Evolutionary conservation across 2,329 filamentous ascomycete genomes (phyloP), one percentile per base, ranked within the genome.

Genomic region (Xylariaceae sp.): DNA sequence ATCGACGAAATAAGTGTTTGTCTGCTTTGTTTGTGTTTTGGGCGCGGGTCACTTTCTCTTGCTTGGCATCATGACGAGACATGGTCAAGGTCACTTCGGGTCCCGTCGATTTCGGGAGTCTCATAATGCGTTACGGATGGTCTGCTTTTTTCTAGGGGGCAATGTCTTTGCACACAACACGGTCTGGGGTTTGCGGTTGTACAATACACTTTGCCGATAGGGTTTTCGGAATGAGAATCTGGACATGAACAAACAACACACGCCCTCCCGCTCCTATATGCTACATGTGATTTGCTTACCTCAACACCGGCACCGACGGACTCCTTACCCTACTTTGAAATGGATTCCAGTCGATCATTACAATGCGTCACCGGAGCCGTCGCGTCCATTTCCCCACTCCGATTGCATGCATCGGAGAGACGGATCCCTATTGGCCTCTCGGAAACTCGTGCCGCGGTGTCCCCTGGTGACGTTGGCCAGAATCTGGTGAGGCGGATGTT

Each of bases 1-100:
- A 45, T 96, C 90, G 64, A 92, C 89, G 71, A 98, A 97, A 88
- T 97, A 95, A 80, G 71, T 52, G 61, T 60, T 60, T 58, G 40
- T 59, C 51, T 63, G 56, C 60, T 55, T 62, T 60, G 67, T 78
- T 75, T 48, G 76, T 75, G 77, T 65, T 65, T 70, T 63, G 64
- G 63, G 62, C 64, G 62, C 64, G 63, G 68, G 29, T 41, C 71
- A 28, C 67, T 72, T 67, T 63, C 67, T 58, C 21, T 63, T 67
- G 64, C 67, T 67, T 67, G 70, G 71, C 73, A 71, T 75, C 71
- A 74, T 72, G 71, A 73, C 61, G 69, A 73, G 68, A 63, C 65
- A 66, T 67, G 63, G 62, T 63, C 57, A 57, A 50, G 46, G 53
- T 49, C 41, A 49, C 50, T 43, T 45, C 61, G 64, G 59, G 57